These are phyloP conservation scores for Gossypium gossypioides DNA, from an alignment of 441 rosid species.

Conservation along the genomic window DNA sequence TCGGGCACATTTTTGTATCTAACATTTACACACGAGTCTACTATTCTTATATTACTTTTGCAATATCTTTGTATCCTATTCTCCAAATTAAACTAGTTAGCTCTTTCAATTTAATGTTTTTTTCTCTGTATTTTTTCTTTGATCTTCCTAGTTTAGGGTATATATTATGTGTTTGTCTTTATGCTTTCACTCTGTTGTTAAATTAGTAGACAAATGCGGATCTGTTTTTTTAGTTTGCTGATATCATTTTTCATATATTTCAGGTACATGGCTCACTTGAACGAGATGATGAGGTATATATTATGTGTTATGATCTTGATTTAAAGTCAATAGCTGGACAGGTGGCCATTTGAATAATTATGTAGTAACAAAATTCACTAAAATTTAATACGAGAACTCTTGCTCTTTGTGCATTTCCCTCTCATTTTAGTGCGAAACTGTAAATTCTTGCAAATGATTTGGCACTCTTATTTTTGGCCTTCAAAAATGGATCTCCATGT, in stretches of 20 bases:
- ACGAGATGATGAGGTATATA: constrained; percentile 89
- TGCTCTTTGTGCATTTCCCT: not conserved
- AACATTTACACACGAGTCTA: not conserved
- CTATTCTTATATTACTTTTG: not conserved
- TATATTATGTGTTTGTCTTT: not conserved
- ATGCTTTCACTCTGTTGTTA: not conserved
- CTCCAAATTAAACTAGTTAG: not conserved
- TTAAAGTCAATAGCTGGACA: constrained; percentile 5
- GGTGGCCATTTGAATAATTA: not conserved
- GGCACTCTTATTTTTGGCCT: not conserved
- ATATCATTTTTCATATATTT: constrained; percentile 22
- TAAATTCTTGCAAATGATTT: not conserved
- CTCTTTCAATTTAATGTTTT: not conserved
- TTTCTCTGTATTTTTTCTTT: not conserved
- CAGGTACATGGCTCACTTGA: constrained; percentile 73
- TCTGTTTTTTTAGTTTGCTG: not conserved
- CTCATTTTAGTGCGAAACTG: not conserved
- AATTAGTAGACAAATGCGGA: not conserved
- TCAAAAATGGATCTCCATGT: not conserved
- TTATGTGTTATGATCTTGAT: constrained; percentile 15
- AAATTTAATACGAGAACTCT: not conserved
- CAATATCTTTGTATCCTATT: not conserved
- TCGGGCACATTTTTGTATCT: not conserved
- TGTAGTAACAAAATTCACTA: not conserved
- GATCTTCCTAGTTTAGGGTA: not conserved